Evolutionary conservation across 371 early-diverging fungal genomes (phyloP).

Genomic region (Lichtheimia ramosa): DNA sequence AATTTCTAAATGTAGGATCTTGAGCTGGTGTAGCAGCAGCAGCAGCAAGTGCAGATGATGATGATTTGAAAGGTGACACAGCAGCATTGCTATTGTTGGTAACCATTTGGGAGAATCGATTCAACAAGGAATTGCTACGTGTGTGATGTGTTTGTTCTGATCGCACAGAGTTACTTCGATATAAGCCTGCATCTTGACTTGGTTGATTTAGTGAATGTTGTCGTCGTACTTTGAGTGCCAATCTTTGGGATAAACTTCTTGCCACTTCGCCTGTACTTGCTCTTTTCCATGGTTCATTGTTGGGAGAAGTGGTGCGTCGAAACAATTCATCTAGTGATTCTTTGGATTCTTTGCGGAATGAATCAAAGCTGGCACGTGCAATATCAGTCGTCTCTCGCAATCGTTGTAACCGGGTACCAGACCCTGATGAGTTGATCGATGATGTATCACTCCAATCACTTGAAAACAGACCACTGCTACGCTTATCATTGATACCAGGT

Average conservation of each 20-base stretch:
- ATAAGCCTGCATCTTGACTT: background rate
- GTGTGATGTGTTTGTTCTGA: constrained; percentile 11
- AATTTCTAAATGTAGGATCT: background rate
- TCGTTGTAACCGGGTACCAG: constrained; percentile 33
- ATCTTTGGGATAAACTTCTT: constrained; percentile 31
- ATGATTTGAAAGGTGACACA: constrained; percentile 9
- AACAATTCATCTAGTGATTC: constrained; percentile 47
- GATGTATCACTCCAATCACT: constrained; percentile 41
- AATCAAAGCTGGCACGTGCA: constrained; percentile 42
- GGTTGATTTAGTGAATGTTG: background rate
- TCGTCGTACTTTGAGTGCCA: constrained; percentile 22
- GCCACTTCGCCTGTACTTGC: constrained; percentile 38
- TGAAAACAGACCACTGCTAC: constrained; percentile 28
- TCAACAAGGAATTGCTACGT: constrained; percentile 25
- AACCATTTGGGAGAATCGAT: constrained; percentile 39
- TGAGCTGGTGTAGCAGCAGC: too few relatives aligned
- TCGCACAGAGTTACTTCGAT: constrained; percentile 6
- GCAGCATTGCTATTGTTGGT: constrained; percentile 15
- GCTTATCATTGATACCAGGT: constrained; percentile 38
- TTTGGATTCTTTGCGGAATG: constrained; percentile 38
- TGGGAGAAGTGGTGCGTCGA: constrained; percentile 18
- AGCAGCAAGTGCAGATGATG: too few relatives aligned
- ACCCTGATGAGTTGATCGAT: constrained; percentile 38
- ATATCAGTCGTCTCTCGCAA: constrained; percentile 45
- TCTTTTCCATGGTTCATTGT: constrained; percentile 30